Percentiles rank a stretch among this genome's conserved stretches.
Conservation (phyloP, 2,329 filamentous ascomycete species). For the Scedosporium apiospermum region DNA sequence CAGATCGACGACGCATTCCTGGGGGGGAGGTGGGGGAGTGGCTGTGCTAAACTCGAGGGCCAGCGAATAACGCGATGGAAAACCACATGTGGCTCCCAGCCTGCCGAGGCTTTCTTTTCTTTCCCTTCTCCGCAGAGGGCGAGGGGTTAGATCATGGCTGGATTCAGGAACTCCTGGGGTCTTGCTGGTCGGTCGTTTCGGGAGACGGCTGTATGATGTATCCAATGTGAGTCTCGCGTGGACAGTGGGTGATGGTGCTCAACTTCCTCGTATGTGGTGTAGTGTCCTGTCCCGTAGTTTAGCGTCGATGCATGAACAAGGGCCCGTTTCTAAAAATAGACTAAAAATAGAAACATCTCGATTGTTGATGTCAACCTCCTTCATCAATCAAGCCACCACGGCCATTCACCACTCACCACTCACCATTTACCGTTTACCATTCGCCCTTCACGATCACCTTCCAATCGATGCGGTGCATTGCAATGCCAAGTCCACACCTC, state of each 20-base stretch:
- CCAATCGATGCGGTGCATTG: background rate
- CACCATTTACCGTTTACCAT: background rate
- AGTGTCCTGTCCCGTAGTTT: too few species aligned
- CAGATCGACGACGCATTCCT: background rate
- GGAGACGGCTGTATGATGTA: background rate
- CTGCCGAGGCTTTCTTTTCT: background rate
- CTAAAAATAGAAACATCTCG: constrained; percentile 6
- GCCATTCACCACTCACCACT: too few species aligned
- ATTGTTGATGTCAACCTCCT: background rate
- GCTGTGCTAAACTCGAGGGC: background rate
- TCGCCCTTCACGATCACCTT: background rate
- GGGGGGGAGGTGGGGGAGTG: background rate
- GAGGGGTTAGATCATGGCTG: background rate
- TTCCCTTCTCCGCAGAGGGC: background rate
- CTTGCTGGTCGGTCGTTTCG: background rate
- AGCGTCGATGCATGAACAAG: too few species aligned
- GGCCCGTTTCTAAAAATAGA: constrained; percentile 5
- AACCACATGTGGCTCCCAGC: background rate
- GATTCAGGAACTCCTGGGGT: background rate
- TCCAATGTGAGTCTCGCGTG: too few species aligned
- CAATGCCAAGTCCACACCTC: background rate
- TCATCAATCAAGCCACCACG: background rate
- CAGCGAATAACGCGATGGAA: background rate
- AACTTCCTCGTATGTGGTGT: too few species aligned
- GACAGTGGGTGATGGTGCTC: background rate